A percentile compares a stretch with the other conserved stretches of the same genome.
Evolutionary conservation across 371 early-diverging fungal genomes (phyloP).

Genomic region (Mortierella sp.): DNA sequence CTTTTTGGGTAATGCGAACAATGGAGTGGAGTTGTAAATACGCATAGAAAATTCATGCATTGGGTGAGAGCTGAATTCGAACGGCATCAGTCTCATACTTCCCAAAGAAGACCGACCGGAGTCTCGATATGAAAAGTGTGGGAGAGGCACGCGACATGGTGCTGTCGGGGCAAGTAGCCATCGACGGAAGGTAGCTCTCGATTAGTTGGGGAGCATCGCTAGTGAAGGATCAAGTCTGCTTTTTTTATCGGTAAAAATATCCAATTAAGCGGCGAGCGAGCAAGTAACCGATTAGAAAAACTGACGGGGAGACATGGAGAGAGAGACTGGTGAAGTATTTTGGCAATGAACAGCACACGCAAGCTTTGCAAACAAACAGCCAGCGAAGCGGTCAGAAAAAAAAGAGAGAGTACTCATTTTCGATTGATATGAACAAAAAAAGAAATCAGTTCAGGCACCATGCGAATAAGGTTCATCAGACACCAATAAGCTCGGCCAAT

Average conservation of each 20-base stretch:
- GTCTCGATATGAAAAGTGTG: conserved; percentile 8
- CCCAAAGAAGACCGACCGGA: neutral
- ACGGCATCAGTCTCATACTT: neutral
- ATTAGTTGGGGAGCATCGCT: neutral
- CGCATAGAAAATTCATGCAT: neutral
- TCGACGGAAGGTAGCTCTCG: neutral
- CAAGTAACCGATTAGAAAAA: neutral
- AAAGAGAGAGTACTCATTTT: neutral
- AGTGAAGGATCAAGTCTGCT: neutral
- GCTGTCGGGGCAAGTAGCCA: neutral
- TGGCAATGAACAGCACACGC: neutral
- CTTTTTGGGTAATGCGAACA: conserved; percentile 11
- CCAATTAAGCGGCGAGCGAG: neutral
- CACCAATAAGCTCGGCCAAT: conserved; percentile 32
- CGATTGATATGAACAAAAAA: neutral
- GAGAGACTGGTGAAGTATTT: neutral
- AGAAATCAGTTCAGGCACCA: neutral
- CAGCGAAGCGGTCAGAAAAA: neutral
- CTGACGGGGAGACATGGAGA: neutral
- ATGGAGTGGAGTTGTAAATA: neutral
- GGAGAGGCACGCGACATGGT: neutral
- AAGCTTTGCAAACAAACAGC: neutral
- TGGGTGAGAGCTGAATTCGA: neutral
- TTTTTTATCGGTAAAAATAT: neutral
- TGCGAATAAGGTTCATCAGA: conserved; percentile 17